Evolutionary conservation across 2,329 filamentous ascomycete genomes (phyloP).

Genomic region (Aspergillus spinulosporus): DNA sequence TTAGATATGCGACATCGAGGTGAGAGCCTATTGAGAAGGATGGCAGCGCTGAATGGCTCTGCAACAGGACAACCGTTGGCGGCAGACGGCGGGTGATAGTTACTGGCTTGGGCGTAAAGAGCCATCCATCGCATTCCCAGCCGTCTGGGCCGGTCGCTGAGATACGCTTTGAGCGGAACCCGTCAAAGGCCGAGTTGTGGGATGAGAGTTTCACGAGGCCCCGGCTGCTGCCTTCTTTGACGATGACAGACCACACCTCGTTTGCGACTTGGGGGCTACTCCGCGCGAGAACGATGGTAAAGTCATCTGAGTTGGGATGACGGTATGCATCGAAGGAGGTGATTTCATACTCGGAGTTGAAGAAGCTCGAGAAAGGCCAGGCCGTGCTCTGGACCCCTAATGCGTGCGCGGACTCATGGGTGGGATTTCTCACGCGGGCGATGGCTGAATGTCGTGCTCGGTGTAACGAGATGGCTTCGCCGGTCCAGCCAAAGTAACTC

Average conservation of each 20-base stretch:
- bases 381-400: not conserved
- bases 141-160: not conserved
- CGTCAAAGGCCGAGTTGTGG: conserved; percentile 6
- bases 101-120: conserved; percentile 2
- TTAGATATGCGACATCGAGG: conserved; percentile 7
- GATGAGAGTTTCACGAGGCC: conserved; percentile 8
- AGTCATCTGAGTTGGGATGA: not conserved
- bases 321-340: conserved; percentile 5
- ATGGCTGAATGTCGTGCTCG: not conserved
- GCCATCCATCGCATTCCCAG: conserved; percentile 12
- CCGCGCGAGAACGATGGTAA: conserved; percentile 4
- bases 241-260: conserved; percentile 5
- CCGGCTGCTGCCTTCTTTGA: not conserved
- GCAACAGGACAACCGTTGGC: conserved; percentile 1
- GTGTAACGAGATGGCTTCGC: not conserved
- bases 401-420: conserved; percentile 1
- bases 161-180: conserved; percentile 6
- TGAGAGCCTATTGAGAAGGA: conserved; percentile 2
- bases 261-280: not conserved
- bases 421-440: not conserved
- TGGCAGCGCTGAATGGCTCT: not conserved
- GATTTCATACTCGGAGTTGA: conserved; percentile 10
- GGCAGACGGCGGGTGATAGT: not conserved
- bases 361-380: conserved; percentile 6
- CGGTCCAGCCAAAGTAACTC: conserved; percentile 10